phyloP scores from a whole-genome alignment of 306 rosid species.

The Rubus idaeus region DNA sequence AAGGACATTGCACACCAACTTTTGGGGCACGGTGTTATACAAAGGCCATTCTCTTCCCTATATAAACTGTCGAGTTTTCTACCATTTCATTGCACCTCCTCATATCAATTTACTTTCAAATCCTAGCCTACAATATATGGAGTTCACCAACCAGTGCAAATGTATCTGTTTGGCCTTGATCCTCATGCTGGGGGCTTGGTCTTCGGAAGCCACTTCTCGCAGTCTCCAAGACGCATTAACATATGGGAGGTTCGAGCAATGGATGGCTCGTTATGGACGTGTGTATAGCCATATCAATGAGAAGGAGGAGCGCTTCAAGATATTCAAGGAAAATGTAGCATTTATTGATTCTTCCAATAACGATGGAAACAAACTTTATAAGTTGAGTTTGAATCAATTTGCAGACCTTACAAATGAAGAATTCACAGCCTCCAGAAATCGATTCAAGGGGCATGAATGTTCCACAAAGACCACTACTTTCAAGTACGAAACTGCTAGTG shows the following conservation, averaged over 20 bases:
- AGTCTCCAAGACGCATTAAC: neutral
- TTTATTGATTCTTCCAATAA: neutral
- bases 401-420: neutral
- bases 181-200: conserved; percentile 1
- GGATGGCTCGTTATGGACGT: conserved; percentile 8
- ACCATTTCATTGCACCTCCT: neutral
- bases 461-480: conserved; percentile 3
- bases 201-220: conserved; percentile 3
- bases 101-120: neutral
- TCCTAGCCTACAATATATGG: neutral
- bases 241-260: conserved; percentile 1
- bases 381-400: neutral
- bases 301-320: conserved; percentile 7
- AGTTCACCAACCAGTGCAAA: neutral
- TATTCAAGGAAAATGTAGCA: conserved; percentile 1
- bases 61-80: neutral
- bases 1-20: neutral
- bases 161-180: neutral
- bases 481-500: neutral
- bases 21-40: neutral
- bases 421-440: neutral
- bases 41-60: neutral
- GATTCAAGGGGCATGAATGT: neutral
- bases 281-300: neutral
- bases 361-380: neutral